These are phyloP conservation scores for Endocalyx cinctus DNA, from an alignment of 2,329 filamentous ascomycete genomes.

Conservation along the genomic window DNA sequence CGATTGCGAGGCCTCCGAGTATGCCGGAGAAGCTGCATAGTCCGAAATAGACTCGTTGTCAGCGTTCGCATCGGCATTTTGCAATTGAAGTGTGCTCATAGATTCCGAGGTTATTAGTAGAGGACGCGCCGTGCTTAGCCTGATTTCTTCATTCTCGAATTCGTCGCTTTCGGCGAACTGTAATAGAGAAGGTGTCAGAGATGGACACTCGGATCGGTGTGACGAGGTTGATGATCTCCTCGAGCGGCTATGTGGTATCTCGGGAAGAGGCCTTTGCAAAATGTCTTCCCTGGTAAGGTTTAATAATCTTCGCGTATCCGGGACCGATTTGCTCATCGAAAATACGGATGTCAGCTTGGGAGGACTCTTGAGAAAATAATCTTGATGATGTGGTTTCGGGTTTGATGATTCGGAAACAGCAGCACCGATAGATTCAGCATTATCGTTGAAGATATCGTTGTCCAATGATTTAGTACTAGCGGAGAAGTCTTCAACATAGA, in stretches of 20 bases:
- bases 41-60: constrained; percentile 23
- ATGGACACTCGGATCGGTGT: constrained; percentile 24
- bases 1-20: constrained; percentile 18
- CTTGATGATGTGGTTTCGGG: constrained; percentile 1
- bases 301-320: constrained; percentile 2
- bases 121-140: constrained; percentile 21
- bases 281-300: constrained; percentile 6
- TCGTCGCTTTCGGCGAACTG: constrained; percentile 27
- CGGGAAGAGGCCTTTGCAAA: constrained; percentile 23
- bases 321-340: background rate
- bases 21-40: constrained; percentile 23
- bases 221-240: constrained; percentile 23
- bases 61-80: constrained; percentile 7
- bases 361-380: constrained; percentile 14
- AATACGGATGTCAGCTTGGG: constrained; percentile 8
- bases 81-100: constrained; percentile 21
- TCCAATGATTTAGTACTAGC: constrained; percentile 11
- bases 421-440: constrained; percentile 2
- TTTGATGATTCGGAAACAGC: constrained; percentile 3
- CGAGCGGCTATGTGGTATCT: constrained; percentile 18
- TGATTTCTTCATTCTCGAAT: constrained; percentile 26
- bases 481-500: too few species aligned
- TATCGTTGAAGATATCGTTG: constrained; percentile 9
- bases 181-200: constrained; percentile 26
- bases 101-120: constrained; percentile 22